These are phyloP conservation scores for Colletotrichum magnum DNA, from an alignment of 2,329 filamentous ascomycete species.

Conservation along the genomic window DNA sequence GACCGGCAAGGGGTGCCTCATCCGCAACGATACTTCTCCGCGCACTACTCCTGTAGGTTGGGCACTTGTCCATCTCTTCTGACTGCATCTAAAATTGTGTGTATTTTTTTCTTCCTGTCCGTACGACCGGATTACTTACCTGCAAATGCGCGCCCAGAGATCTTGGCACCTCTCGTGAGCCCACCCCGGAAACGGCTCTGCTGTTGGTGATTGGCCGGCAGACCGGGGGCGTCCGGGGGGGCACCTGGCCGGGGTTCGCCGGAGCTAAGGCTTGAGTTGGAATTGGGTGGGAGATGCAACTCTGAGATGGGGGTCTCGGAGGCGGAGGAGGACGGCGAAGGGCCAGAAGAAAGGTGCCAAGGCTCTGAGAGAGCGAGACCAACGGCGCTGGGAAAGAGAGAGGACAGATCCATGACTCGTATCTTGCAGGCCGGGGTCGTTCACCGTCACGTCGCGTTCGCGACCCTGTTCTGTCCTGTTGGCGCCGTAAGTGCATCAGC, in stretches of 20 bases:
- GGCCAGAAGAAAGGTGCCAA: background rate
- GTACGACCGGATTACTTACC: slow-evolving; percentile 27
- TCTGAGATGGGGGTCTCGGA: slow-evolving; percentile 8
- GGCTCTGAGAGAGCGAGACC: background rate
- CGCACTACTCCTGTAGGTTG: too few species aligned
- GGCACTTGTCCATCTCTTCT: too few species aligned
- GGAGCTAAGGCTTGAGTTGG: slow-evolving; percentile 11
- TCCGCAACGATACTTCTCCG: background rate
- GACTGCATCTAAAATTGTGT: background rate
- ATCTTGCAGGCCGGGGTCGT: background rate
- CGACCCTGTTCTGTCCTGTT: too few species aligned
- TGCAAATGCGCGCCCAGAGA: slow-evolving; percentile 30
- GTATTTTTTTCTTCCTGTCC: slow-evolving; percentile 4
- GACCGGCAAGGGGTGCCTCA: background rate
- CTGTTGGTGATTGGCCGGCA: slow-evolving; percentile 24
- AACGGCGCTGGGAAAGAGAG: slow-evolving; percentile 1
- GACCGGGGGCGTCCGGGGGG: slow-evolving; percentile 20
- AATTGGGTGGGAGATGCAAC: background rate
- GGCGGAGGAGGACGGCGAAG: background rate
- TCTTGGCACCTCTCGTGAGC: slow-evolving; percentile 26
- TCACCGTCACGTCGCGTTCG: background rate
- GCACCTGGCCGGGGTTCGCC: background rate
- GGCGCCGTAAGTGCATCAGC: too few species aligned
- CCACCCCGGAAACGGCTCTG: slow-evolving; percentile 2
- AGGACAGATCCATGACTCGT: slow-evolving; percentile 33